Evolutionary conservation across 2,329 filamentous ascomycete species (phyloP).

Genomic region (Ophiocordyceps australis): DNA sequence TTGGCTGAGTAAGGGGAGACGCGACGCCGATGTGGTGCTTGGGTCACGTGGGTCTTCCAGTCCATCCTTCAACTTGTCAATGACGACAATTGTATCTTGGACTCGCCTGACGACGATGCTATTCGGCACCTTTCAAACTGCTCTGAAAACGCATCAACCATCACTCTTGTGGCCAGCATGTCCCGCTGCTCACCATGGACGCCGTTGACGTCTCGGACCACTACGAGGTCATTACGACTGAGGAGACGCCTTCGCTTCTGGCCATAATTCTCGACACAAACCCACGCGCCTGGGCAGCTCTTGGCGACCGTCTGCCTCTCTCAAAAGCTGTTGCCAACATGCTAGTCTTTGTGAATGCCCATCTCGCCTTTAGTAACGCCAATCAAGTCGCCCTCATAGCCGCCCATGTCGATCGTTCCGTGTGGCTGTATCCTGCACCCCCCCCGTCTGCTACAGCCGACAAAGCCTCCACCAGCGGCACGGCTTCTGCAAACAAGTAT

Average conservation of each 20-base stretch:
- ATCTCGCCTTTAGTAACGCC: conserved; percentile 81
- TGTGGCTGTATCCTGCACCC: conserved; percentile 66
- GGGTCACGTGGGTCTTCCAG: too few relatives aligned
- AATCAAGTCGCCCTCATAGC: conserved; percentile 89
- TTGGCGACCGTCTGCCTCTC: conserved; percentile 58
- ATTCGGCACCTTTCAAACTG: too few relatives aligned
- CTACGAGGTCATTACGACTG: conserved; percentile 35
- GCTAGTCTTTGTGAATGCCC: conserved; percentile 91
- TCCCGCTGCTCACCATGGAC: conserved; percentile 24
- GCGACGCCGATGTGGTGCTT: too few relatives aligned
- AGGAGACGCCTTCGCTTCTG: conserved; percentile 60
- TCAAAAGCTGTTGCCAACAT: conserved; percentile 73
- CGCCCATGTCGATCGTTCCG: conserved; percentile 68
- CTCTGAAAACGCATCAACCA: too few relatives aligned
- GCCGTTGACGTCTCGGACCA: conserved; percentile 39
- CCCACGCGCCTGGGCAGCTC: conserved; percentile 76
- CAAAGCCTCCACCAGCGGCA: conserved; percentile 4
- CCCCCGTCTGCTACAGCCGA: conserved; percentile 6
- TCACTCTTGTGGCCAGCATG: too few relatives aligned
- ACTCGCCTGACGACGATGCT: too few relatives aligned
- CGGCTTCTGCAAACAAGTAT: conserved; percentile 64
- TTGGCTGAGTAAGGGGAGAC: too few relatives aligned
- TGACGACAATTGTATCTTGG: too few relatives aligned
- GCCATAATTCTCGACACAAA: conserved; percentile 92
- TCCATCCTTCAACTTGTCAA: too few relatives aligned